These are phyloP conservation scores for Fusarium albidum DNA, from an alignment of 2,329 filamentous ascomycete genomes.

Conservation along the genomic window DNA sequence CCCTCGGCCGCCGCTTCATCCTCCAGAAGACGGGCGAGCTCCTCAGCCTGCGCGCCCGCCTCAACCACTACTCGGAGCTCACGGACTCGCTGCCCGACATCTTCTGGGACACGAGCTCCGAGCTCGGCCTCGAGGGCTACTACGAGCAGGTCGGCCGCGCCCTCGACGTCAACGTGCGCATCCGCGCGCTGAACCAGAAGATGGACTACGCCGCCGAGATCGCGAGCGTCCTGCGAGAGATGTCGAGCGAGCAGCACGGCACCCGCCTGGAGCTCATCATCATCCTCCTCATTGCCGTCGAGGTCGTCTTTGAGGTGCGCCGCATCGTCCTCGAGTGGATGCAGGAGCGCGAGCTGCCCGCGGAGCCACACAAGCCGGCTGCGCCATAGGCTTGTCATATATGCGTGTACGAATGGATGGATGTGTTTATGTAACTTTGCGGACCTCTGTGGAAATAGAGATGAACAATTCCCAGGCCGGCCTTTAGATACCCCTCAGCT, in stretches of 20 bases:
- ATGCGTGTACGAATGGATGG: conserved; percentile 18
- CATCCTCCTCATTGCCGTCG: conserved; percentile 90
- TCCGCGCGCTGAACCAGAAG: conserved; percentile 92
- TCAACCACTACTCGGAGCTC: conserved; percentile 96
- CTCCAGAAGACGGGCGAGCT: conserved; percentile 94
- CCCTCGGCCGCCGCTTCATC: conserved; percentile 74
- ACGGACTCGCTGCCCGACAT: conserved; percentile 95
- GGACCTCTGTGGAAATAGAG: conserved; percentile 11
- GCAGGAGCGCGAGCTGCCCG: conserved; percentile 45
- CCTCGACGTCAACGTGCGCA: conserved; percentile 89
- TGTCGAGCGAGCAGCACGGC: conserved; percentile 89
- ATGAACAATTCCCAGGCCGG: neutral
- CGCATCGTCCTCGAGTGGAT: conserved; percentile 72
- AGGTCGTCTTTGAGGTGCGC: conserved; percentile 87
- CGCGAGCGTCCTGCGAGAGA: conserved; percentile 85
- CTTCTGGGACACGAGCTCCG: conserved; percentile 93
- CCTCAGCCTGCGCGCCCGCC: conserved; percentile 84
- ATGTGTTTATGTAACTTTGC: conserved; percentile 8
- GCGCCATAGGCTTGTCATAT: neutral
- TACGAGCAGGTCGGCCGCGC: conserved; percentile 93
- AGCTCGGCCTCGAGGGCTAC: conserved; percentile 90
- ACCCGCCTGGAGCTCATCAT: conserved; percentile 94
- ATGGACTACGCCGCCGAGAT: conserved; percentile 99
- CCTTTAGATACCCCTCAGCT: conserved; percentile 35
- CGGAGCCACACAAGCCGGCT: conserved; percentile 17